Base-by-base conservation (phyloP, 129 eudicot species). In the Sambucus nigra region DNA sequence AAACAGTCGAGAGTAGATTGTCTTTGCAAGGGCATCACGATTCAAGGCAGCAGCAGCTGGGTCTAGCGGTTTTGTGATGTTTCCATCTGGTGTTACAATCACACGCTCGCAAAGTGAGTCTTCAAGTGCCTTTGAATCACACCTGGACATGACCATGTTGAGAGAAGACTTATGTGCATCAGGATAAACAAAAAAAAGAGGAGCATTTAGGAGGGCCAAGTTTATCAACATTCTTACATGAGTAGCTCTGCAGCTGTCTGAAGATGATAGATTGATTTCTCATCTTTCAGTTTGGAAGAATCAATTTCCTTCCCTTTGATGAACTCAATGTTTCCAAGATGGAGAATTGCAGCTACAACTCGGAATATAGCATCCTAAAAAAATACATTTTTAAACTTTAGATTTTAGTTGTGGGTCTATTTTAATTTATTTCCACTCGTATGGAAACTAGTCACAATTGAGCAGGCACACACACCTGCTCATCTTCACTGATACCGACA, bases 311-410 rank as follows among this genome's bases (percentile, higher is more conserved):
- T 79, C 32, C 99, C 99, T 70, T 91, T 91, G 39, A 82, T 54
- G 53, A 91, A 91, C 54, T 91, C 85, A 20, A 91, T 59, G 59
- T 91, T 91, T 50, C 99, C 99, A 54, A 91, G 84, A 70, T 91
- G 99, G 64, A 91, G 99, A 68, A 91, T 82, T 26, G 99, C 94
- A 69, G 97, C 97, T n/a, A 88, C 97, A 11, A 88, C 93, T 13
- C 97, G 81, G 69, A 88, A 88, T 61, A 88, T 91, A 28, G 95
- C 95, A 59, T 91, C 99, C 99, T 91, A 59, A 68, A 67, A 66
- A 26, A 38, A 25, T 22, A 48, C 2, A n/a, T n/a, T n/a, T n/a
- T n/a, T n/a, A 17, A 19, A 38, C 48, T 42, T 42, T 42, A 42
- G 38, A 6, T n/a, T n/a, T n/a, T 48, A 29, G 12, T 51, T 54